Evolutionary conservation across 352 stramenopile genomes (phyloP), one percentile per base, ranked within the genome.

Genomic region (Globisporangium emineosum): DNA sequence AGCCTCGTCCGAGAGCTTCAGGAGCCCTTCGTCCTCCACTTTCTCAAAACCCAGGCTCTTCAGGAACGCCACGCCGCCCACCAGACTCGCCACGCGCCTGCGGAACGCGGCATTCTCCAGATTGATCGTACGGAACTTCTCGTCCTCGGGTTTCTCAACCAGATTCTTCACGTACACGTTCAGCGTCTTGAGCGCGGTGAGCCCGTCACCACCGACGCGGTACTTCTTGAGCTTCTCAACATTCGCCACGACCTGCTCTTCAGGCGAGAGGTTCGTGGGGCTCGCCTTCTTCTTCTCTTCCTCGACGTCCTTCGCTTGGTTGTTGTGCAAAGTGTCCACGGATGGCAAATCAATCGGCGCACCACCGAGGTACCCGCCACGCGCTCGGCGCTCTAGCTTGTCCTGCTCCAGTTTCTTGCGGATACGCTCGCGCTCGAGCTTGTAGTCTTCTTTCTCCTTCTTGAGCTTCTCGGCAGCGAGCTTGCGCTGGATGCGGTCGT

Each of bases 71-170:
- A 95, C 71, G 52, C 91, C 91, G 23, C 91, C 91, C 23, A 95
- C 72, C 8, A 97, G 75, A 51, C 79, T 86, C 30, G 79, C 83
- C 47, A 98, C 90, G 17, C 91, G 89, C 68, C 93, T 93, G 58
- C 92, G 91, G 69, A 97, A 97, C 27, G 90, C 91, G 6, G 85
- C 67, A 57, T 97, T 97, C 45, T 96, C 88, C 30, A 96, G 56
- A 69, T 97, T 97, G 67, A 98, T 96, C 21, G 78, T 86, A 12
- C 87, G 86, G 72, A 96, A 98, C 64, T 97, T 98, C 5, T 96
- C 86, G 51, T 96, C 88, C 2, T 91, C 78, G 0, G 88, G 87
- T 56, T 96, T 96, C 43, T 95, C 83, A 17, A 97, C 32, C 50
- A 96, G 64, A 60, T 97, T 97, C 69, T 87, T 90, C 27, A 97